These are phyloP conservation scores for Russula griseocarnosa DNA, from an alignment of 768 basidiomycete genomes.

Conservation along the genomic window DNA sequence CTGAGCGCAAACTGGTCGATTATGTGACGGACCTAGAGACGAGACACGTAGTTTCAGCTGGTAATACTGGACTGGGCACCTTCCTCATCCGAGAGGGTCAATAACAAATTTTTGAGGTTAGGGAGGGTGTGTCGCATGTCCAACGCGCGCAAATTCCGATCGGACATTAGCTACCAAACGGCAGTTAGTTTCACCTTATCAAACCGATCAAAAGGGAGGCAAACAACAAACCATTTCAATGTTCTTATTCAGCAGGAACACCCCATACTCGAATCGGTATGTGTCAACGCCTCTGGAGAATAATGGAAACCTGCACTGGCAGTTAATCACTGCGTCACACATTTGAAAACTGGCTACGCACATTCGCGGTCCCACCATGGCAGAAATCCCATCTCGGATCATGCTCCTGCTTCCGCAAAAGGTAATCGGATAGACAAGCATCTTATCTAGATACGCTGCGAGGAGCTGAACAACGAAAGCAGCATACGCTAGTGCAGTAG, in stretches of 20 bases:
- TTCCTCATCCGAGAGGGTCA: slow-evolving; percentile 77
- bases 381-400: slow-evolving; percentile 88
- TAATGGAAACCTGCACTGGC: slow-evolving; percentile 76
- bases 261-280: slow-evolving; percentile 96
- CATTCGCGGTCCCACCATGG: slow-evolving; percentile 94
- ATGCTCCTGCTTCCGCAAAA: slow-evolving; percentile 87
- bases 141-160: slow-evolving; percentile 80
- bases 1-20: not conserved
- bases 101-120: slow-evolving; percentile 89
- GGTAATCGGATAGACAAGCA: slow-evolving; percentile 83
- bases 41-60: not conserved
- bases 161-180: slow-evolving; percentile 72
- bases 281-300: slow-evolving; percentile 94
- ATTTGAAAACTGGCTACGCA: slow-evolving; percentile 40
- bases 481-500: slow-evolving; percentile 86
- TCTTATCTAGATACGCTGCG: slow-evolving; percentile 70
- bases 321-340: not conserved
- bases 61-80: slow-evolving; percentile 37
- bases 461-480: slow-evolving; percentile 84
- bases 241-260: slow-evolving; percentile 94
- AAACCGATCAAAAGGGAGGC: slow-evolving; percentile 26
- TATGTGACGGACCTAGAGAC: not conserved
- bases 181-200: slow-evolving; percentile 8
- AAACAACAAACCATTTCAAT: slow-evolving; percentile 75
- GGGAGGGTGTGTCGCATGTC: slow-evolving; percentile 96